phyloP scores from a whole-genome alignment of 805 yeast species.

The Starmera quercuum region DNA sequence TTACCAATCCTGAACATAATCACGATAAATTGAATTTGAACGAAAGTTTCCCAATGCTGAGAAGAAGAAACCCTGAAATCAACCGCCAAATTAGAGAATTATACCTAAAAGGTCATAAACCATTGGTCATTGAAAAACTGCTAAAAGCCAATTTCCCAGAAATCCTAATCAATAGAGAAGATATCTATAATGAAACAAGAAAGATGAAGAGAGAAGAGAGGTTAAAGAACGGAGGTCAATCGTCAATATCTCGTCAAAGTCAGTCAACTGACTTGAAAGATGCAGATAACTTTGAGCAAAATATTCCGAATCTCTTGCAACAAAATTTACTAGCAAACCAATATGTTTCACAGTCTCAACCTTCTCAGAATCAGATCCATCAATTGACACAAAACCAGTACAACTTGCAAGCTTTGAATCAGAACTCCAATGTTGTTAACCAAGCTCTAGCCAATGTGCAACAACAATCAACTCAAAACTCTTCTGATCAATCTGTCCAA shows the following conservation, averaged over 20 bases:
- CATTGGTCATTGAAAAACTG: conserved; percentile 18
- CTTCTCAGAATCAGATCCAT: conserved; percentile 1
- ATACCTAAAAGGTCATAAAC: conserved; percentile 22
- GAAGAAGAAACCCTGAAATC: conserved; percentile 24
- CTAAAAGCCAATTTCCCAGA: conserved; percentile 18
- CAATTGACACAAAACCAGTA: conserved; percentile 5
- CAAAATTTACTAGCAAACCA: conserved; percentile 1
- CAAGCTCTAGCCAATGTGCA: conserved; percentile 19
- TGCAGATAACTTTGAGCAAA: conserved; percentile 17
- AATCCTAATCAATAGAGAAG: conserved; percentile 22
- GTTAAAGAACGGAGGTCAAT: conserved; percentile 4
- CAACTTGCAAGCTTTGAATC: not conserved
- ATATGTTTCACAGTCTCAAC: conserved; percentile 2
- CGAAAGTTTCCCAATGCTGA: conserved; percentile 22
- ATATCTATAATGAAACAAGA: conserved; percentile 23
- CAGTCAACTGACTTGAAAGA: conserved; percentile 8
- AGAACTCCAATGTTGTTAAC: conserved; percentile 12
- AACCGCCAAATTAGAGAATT: conserved; percentile 22
- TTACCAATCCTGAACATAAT: conserved; percentile 20
- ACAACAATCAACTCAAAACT: not conserved
- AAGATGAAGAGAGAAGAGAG: conserved; percentile 24
- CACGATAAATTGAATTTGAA: conserved; percentile 21
- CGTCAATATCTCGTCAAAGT: conserved; percentile 4
- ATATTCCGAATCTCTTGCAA: conserved; percentile 18
- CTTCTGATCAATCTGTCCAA: not conserved